A percentile compares a stretch with the other conserved stretches of the same genome.
Conservation (phyloP, 345 rosid species). For the Firmiana major region DNA sequence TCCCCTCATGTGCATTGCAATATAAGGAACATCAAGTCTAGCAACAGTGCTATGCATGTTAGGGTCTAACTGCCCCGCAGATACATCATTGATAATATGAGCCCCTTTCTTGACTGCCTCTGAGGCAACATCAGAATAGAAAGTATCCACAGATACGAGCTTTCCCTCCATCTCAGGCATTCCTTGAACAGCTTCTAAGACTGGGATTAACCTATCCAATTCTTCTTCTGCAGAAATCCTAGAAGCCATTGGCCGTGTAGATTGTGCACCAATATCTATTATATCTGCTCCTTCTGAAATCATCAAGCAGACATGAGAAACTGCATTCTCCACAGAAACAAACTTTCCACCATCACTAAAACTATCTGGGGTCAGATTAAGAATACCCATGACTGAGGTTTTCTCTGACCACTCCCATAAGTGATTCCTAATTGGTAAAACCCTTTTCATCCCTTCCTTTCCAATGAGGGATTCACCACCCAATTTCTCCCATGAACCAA, state of each 20-base stretch:
- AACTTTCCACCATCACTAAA: constrained; percentile 89
- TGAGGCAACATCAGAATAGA: constrained; percentile 79
- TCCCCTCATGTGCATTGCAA: constrained; percentile 97
- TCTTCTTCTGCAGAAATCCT: constrained; percentile 69
- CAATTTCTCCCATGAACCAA: constrained; percentile 66
- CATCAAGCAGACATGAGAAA: constrained; percentile 69
- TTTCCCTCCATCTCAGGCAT: constrained; percentile 91
- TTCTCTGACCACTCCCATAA: constrained; percentile 79
- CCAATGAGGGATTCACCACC: constrained; percentile 80
- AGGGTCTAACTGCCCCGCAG: constrained; percentile 69
- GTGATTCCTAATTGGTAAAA: constrained; percentile 58
- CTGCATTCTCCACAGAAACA: constrained; percentile 57
- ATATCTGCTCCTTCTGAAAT: constrained; percentile 77
- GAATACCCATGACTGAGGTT: constrained; percentile 80
- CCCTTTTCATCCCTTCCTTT: constrained; percentile 70
- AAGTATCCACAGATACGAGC: constrained; percentile 77
- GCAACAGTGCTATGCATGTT: constrained; percentile 68
- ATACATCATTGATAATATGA: constrained; percentile 79
- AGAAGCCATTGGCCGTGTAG: constrained; percentile 80
- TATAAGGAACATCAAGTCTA: constrained; percentile 62
- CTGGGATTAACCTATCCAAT: constrained; percentile 64
- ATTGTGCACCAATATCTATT: constrained; percentile 86
- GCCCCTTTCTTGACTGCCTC: constrained; percentile 80
- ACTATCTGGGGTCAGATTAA: constrained; percentile 93
- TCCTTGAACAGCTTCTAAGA: constrained; percentile 56